Evolutionary conservation across 306 rosid genomes (phyloP).

Genomic region (Fragaria ananassa): DNA sequence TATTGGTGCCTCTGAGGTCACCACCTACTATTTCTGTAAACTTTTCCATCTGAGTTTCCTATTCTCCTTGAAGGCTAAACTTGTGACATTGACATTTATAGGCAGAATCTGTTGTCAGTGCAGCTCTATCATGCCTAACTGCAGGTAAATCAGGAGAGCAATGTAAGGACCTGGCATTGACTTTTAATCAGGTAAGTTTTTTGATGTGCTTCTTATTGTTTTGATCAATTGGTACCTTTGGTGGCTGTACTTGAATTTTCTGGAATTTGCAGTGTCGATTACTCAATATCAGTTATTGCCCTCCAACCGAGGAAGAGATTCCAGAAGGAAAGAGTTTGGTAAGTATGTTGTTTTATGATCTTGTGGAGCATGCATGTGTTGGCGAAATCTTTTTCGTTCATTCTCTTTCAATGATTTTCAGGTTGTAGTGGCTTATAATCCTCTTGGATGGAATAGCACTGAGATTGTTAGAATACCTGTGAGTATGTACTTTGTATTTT

Average conservation of each 20-base stretch:
- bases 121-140: constrained; percentile 63
- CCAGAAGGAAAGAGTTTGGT: constrained; percentile 71
- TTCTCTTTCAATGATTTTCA: constrained; percentile 26
- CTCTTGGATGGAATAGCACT: constrained; percentile 85
- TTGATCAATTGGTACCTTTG: not conserved
- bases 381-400: not conserved
- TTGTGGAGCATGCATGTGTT: not conserved
- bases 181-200: constrained; percentile 57
- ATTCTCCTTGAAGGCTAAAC: constrained; percentile 6
- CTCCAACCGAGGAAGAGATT: constrained; percentile 66
- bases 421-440: constrained; percentile 83
- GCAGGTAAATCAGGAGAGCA: constrained; percentile 38
- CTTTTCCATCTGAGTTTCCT: not conserved
- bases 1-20: constrained; percentile 68
- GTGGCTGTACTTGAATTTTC: not conserved
- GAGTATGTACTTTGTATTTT: constrained; percentile 26
- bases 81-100: constrained; percentile 23
- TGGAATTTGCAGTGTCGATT: constrained; percentile 63
- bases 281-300: constrained; percentile 89
- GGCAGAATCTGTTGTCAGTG: constrained; percentile 71
- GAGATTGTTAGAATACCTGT: constrained; percentile 77
- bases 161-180: constrained; percentile 27
- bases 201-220: not conserved
- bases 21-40: constrained; percentile 9
- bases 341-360: constrained; percentile 16